A percentile compares a stretch with the other conserved stretches of the same genome.
Evolutionary conservation across 352 stramenopile species (phyloP).

Genomic region (Phytophthora sojae): DNA sequence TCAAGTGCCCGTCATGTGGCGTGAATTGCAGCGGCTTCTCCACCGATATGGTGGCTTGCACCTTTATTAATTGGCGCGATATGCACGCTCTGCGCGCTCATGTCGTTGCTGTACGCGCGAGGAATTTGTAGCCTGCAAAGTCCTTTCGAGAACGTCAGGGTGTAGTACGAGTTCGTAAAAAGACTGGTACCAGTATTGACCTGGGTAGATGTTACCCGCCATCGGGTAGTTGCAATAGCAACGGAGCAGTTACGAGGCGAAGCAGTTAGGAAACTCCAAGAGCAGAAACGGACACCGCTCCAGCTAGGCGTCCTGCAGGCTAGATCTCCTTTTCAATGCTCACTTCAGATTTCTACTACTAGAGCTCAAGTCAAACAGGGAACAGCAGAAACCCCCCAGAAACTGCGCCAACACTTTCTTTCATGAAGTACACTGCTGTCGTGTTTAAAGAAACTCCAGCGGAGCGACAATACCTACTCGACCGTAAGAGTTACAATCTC

Average conservation of each 20-base stretch:
- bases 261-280: background rate
- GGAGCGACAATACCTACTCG: conserved; percentile 17
- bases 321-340: background rate
- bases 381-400: background rate
- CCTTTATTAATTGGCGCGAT: background rate
- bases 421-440: too few species aligned
- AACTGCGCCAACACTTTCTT: too few species aligned
- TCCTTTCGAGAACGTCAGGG: too few species aligned
- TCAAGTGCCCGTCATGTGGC: background rate
- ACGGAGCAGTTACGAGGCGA: background rate
- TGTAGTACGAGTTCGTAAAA: too few species aligned
- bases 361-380: conserved; percentile 1
- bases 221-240: background rate
- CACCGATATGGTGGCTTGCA: too few species aligned
- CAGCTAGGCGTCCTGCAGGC: background rate
- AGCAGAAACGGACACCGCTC: background rate
- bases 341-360: conserved; percentile 2
- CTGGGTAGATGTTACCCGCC: background rate
- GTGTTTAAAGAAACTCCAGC: too few species aligned
- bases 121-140: too few species aligned
- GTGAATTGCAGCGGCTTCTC: background rate
- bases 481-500: conserved; percentile 11
- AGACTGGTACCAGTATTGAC: background rate
- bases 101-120: too few species aligned
- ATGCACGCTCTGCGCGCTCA: background rate